These are phyloP conservation scores for Moricandia moricandioides DNA, from an alignment of 345 rosid species.

Conservation along the genomic window DNA sequence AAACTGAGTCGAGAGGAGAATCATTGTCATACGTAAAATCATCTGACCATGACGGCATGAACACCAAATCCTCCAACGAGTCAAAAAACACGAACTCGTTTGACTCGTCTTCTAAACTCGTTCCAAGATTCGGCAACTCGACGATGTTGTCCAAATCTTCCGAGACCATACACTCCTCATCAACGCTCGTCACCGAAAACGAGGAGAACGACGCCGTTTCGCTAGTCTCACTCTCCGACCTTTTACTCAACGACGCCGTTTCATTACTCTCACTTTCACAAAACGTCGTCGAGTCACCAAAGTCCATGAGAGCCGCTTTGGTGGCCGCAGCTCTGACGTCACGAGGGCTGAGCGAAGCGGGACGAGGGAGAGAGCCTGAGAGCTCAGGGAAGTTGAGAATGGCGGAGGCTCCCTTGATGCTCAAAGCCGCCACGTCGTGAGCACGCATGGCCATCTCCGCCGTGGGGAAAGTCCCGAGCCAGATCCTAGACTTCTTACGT, in stretches of 20 bases:
- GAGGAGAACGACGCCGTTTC: slow-evolving; percentile 19
- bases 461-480: slow-evolving; percentile 94
- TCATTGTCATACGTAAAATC: slow-evolving; percentile 18
- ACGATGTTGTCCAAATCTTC: slow-evolving; percentile 70
- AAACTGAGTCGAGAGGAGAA: slow-evolving; percentile 12
- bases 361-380: slow-evolving; percentile 60
- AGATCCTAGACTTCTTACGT: slow-evolving; percentile 85
- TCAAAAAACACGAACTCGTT: slow-evolving; percentile 59
- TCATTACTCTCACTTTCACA: slow-evolving; percentile 11
- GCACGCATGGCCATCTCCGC: slow-evolving; percentile 98
- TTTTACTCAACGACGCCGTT: slow-evolving; percentile 6
- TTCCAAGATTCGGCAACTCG: slow-evolving; percentile 68
- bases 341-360: slow-evolving; percentile 60
- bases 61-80: slow-evolving; percentile 36
- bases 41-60: slow-evolving; percentile 28
- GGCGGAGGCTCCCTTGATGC: slow-evolving; percentile 77
- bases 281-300: not conserved
- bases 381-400: slow-evolving; percentile 89
- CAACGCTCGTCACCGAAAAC: slow-evolving; percentile 29
- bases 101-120: slow-evolving; percentile 47
- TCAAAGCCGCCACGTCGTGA: slow-evolving; percentile 91
- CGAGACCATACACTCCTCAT: slow-evolving; percentile 43
- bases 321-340: slow-evolving; percentile 90
- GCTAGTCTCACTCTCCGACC: not conserved
- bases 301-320: slow-evolving; percentile 79